Percentiles rank a stretch among this genome's conserved stretches.
Conservation (phyloP, 345 rosid species). For the Durio zibethinus region DNA sequence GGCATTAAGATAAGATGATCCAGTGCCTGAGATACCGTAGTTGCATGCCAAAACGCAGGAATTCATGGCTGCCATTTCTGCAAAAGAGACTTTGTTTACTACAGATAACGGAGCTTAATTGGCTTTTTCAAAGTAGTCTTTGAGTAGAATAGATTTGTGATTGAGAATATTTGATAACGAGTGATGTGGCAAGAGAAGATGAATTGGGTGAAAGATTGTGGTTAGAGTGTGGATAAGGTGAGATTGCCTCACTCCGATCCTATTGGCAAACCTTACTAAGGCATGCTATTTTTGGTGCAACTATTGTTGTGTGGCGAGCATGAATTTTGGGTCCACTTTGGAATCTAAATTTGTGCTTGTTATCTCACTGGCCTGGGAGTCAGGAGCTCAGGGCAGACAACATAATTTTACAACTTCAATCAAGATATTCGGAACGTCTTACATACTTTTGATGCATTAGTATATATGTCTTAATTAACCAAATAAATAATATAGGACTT, state of each 20-base stretch:
- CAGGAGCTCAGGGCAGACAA: neutral
- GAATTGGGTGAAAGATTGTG: conserved; percentile 58
- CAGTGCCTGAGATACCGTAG: conserved; percentile 59
- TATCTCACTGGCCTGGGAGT: neutral
- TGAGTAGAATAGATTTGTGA: neutral
- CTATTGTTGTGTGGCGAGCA: conserved; percentile 23
- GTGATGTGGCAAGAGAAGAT: conserved; percentile 40
- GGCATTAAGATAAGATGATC: conserved; percentile 59
- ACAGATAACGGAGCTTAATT: neutral
- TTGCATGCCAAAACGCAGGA: conserved; percentile 82
- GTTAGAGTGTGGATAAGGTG: conserved; percentile 93
- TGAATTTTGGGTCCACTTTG: conserved; percentile 37
- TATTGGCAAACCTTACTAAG: conserved; percentile 47
- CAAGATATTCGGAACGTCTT: no score
- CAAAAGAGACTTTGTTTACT: neutral
- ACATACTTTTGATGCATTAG: no score
- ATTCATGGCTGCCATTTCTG: conserved; percentile 73
- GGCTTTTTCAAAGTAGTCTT: neutral
- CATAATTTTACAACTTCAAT: neutral
- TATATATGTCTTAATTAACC: no score
- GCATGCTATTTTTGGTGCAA: neutral
- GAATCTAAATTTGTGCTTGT: conserved; percentile 17
- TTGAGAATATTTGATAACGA: conserved; percentile 32
- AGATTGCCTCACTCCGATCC: conserved; percentile 79
- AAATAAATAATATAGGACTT: no score